Evolutionary conservation across 148 eudicot genomes (phyloP).

Genomic region (Polygonum maritimum): DNA sequence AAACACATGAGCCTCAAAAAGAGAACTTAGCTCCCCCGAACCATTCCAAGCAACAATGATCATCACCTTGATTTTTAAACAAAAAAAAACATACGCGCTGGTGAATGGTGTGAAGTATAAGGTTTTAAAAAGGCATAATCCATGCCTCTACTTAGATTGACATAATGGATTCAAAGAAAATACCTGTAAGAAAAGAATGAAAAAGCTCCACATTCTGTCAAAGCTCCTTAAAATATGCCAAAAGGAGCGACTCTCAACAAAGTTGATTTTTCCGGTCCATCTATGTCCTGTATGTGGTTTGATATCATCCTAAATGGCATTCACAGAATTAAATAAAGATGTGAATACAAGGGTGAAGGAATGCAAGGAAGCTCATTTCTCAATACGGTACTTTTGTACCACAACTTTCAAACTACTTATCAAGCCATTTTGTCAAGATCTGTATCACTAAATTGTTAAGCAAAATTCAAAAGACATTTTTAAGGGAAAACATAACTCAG

Average conservation of each 20-base stretch:
- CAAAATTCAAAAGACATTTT: not conserved
- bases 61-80: slow-evolving; percentile 35
- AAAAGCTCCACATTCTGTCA: slow-evolving; percentile 70
- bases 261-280: slow-evolving; percentile 53
- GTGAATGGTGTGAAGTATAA: not conserved
- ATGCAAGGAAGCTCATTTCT: not conserved
- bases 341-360: not conserved
- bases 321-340: not conserved
- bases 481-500: not conserved
- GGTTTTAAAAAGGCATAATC: not conserved
- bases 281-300: slow-evolving; percentile 27
- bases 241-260: slow-evolving; percentile 56
- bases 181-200: slow-evolving; percentile 53
- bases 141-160: not conserved
- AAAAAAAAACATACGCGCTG: not conserved
- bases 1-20: slow-evolving; percentile 39
- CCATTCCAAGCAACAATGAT: slow-evolving; percentile 65
- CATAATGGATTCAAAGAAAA: not conserved
- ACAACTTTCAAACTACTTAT: not conserved
- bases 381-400: not conserved
- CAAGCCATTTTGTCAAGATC: not conserved
- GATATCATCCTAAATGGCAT: slow-evolving; percentile 28
- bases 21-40: slow-evolving; percentile 29
- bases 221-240: slow-evolving; percentile 71
- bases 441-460: not conserved